Conservation (phyloP, 495 filamentous ascomycete genomes). For the Penicillium fimorum region DNA sequence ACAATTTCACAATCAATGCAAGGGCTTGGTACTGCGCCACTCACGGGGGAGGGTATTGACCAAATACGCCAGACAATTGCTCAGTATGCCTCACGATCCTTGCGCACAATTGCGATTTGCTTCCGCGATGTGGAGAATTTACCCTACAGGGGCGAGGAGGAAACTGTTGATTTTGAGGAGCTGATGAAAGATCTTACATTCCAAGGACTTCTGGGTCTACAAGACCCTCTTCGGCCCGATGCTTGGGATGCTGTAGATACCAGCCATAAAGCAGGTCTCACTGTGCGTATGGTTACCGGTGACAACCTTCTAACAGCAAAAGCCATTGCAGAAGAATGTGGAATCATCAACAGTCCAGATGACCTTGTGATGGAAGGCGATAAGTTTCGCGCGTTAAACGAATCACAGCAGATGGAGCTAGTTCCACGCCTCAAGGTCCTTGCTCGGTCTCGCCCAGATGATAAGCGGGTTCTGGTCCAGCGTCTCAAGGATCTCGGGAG, state of each 20-base stretch:
- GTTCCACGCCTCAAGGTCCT: constrained; percentile 70
- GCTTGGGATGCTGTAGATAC: constrained; percentile 64
- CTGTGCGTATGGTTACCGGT: constrained; percentile 75
- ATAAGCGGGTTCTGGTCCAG: constrained; percentile 69
- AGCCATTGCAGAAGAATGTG: constrained; percentile 73
- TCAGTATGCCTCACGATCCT: constrained; percentile 4
- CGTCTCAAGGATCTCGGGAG: constrained; percentile 64
- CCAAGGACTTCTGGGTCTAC: constrained; percentile 53
- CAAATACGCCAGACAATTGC: constrained; percentile 1
- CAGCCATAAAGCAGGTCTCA: constrained; percentile 68
- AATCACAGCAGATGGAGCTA: constrained; percentile 58
- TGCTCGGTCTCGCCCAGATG: constrained; percentile 73
- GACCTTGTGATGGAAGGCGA: constrained; percentile 72
- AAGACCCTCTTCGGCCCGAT: constrained; percentile 58
- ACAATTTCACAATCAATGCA: neutral
- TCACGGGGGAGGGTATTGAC: neutral
- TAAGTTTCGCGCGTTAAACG: constrained; percentile 65
- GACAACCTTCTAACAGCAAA: constrained; percentile 72
- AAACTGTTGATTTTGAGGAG: constrained; percentile 46
- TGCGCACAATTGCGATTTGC: constrained; percentile 50
- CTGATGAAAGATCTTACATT: constrained; percentile 51
- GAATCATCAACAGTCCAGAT: constrained; percentile 60
- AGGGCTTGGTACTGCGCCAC: neutral
- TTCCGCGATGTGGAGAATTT: constrained; percentile 54
- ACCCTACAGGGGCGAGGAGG: constrained; percentile 46